These are phyloP conservation scores for Cladosporium velox DNA, from an alignment of 2,329 filamentous ascomycete genomes.

Conservation along the genomic window DNA sequence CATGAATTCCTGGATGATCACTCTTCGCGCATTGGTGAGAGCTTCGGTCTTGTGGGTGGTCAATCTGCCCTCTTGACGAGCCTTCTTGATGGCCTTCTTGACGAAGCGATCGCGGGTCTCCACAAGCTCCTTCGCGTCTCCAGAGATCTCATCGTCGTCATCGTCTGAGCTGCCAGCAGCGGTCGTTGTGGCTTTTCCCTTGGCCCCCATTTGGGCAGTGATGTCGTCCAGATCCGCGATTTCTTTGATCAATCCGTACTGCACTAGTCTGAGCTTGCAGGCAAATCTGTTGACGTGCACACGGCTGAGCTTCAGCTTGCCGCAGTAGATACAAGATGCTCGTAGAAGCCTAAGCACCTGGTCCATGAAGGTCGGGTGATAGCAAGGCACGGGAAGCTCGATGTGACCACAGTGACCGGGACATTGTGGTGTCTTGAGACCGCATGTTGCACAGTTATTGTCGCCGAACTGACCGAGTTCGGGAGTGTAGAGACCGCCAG, in stretches of 20 bases:
- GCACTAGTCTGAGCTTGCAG: slow-evolving; percentile 83
- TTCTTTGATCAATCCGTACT: slow-evolving; percentile 77
- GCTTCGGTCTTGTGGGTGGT: slow-evolving; percentile 76
- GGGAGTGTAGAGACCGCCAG: slow-evolving; percentile 88
- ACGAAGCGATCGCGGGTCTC: slow-evolving; percentile 68
- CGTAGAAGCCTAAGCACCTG: slow-evolving; percentile 82
- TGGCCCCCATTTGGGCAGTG: slow-evolving; percentile 42
- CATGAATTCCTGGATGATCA: slow-evolving; percentile 79
- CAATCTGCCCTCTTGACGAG: slow-evolving; percentile 51
- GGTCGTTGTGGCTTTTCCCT: slow-evolving; percentile 15
- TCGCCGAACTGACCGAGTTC: slow-evolving; percentile 89
- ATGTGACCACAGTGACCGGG: slow-evolving; percentile 95
- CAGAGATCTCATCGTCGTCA: slow-evolving; percentile 63
- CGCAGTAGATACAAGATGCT: slow-evolving; percentile 88
- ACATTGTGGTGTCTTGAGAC: slow-evolving; percentile 74
- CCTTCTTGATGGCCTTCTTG: slow-evolving; percentile 66
- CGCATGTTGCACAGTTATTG: slow-evolving; percentile 85
- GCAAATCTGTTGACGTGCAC: slow-evolving; percentile 74
- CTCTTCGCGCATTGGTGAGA: slow-evolving; percentile 72
- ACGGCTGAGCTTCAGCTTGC: slow-evolving; percentile 77
- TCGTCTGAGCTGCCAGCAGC: slow-evolving; percentile 41
- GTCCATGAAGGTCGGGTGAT: slow-evolving; percentile 96
- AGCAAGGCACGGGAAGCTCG: slow-evolving; percentile 87
- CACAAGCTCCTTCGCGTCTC: slow-evolving; percentile 58
- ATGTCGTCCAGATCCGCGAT: slow-evolving; percentile 55